phyloP scores from a whole-genome alignment of 163 green algal species.

The Scenedesmus sp. region DNA sequence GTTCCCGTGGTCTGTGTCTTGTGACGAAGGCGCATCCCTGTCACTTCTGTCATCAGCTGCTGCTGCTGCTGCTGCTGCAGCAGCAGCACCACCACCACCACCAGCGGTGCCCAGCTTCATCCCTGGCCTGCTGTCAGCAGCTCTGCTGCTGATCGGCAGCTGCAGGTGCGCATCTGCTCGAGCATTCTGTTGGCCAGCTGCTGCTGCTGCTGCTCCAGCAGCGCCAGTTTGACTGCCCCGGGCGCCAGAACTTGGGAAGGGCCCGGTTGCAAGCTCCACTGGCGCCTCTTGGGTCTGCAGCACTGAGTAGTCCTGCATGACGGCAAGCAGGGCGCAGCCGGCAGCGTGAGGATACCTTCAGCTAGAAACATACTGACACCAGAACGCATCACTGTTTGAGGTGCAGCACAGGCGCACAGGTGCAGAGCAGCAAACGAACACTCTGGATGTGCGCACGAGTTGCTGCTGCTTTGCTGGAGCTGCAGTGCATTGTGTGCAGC shows the following conservation, averaged over 20 bases:
- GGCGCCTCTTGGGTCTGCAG: constrained; percentile 10
- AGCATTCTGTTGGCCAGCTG: not conserved
- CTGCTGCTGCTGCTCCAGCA: constrained; percentile 7
- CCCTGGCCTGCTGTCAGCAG: not conserved
- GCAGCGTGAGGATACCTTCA: too few species aligned
- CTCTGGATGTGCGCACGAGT: too few species aligned
- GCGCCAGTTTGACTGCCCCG: not conserved
- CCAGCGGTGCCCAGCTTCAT: not conserved
- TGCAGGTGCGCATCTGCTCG: not conserved
- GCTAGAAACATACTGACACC: too few species aligned
- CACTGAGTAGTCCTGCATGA: not conserved
- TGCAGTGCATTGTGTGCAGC: too few species aligned
- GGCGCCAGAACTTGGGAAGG: not conserved
- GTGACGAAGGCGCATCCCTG: not conserved
- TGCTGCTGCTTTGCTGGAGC: too few species aligned
- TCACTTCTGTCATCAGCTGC: not conserved
- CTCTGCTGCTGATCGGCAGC: not conserved
- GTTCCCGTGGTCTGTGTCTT: not conserved
- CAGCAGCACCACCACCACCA: not conserved
- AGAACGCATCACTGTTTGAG: not conserved
- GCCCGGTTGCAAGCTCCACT: constrained; percentile 1
- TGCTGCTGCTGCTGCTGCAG: not conserved
- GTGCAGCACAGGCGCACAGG: too few species aligned
- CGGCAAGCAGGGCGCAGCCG: not conserved
- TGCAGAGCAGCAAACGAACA: too few species aligned